Base-by-base conservation (phyloP, 2,329 filamentous ascomycete genomes). In the Exophiala dermatitidis region DNA sequence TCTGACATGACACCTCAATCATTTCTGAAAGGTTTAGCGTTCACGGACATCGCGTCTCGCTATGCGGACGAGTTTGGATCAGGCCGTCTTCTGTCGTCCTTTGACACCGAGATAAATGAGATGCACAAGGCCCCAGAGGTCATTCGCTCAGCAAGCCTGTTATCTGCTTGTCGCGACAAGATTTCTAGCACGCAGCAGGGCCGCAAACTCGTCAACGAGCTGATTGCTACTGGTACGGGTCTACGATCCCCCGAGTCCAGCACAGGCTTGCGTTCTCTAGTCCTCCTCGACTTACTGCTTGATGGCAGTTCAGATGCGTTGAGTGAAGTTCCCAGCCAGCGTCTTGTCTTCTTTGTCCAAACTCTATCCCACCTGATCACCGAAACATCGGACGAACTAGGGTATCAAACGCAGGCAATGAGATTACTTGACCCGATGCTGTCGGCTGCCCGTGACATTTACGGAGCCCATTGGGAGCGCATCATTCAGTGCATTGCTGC, bases 401-500 rank as follows among this genome's bases (percentile, higher is more conserved):
- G 60, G 5, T 48, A 71, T 38, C 66, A 63, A 52, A 65, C 71
- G 1, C 72, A 75, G 57, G 67, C 69, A 1, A 59, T 73, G 40
- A 71, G 70, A 54, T 67, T 72, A 4, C 62, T 84, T 46, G 66
- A 69, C 1, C 70, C 74, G 2, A 72, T 95, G 2, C 69, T 96
- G 0, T 87, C 88, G 1, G 79, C 79, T 38, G 84, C 96, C 62
- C 80, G 82, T 54, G 85, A 90, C 44, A 82, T 95, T 1, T 96
- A 95, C 63, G 93, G 91, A 0, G 81, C 86, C 0, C 88, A 95
- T 65, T 98, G 93, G 93, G 79, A 84, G 47, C 79, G 79, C 45
- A 69, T 78, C 0, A 69, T 89, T 12, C 74, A 79, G 33, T 79
- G 82, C 46, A 79, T 84, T 55, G 71, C 77, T 7, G 69, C 71